Evolutionary conservation across 208 protist species (phyloP), one percentile per base, ranked within the genome.

Genomic region (Naegleria gruberi): DNA sequence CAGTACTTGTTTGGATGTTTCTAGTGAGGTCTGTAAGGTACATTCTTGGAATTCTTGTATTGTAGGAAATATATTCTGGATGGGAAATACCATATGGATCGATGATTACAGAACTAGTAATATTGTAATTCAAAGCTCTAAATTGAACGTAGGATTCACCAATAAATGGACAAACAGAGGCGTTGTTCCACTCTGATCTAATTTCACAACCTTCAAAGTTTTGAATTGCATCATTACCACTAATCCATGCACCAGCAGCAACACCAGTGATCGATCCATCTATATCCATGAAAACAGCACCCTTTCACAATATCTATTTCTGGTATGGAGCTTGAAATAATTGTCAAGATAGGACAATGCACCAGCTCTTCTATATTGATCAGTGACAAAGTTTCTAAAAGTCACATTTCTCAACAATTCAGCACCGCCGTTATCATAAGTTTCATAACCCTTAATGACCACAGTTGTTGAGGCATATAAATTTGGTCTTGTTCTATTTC

Each of bases 401-500:
- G 41, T 45, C 17, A 84, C 17, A 42, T 42, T 45, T 19, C 41
- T 0, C 0, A 45, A 19, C 12, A 45, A 19, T 84, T 84, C 40
- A 8, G 81, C 40, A 42, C 81, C 81, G 3, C 81, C 81, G 45
- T 84, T 84, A 84, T 84, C 81, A 84, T 84, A 84, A 4, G 40
- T 84, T 30, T 84, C 81, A 45, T n/a, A 73, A n/a, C 55, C 55
- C 26, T 73, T 73, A n/a, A n/a, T 73, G 23, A 73, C 26, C 26
- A 30, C 19, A n/a, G 8, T n/a, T n/a, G 6, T n/a, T n/a, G 26
- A 30, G 23, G 15, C 23, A 8, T 30, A 73, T 30, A n/a, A n/a
- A n/a, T 5, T 73, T 5, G 55, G 26, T 73, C 55, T 15, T n/a
- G 15, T 73, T 73, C 55, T 73, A 73, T 17, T 17, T 30, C 26